phyloP scores from a whole-genome alignment of 2,329 filamentous ascomycete species.

The Alternaria novae-zelandiae region DNA sequence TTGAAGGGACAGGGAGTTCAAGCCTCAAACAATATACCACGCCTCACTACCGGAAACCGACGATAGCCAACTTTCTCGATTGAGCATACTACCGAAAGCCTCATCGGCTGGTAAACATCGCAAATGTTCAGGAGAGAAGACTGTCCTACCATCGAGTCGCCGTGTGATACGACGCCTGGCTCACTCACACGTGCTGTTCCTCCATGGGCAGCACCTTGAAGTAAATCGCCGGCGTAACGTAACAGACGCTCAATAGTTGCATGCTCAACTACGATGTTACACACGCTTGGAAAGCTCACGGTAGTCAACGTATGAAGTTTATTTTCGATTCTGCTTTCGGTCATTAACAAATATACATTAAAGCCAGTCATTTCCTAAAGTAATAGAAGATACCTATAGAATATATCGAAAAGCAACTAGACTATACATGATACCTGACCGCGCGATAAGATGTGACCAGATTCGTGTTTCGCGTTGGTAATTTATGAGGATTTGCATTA shows the following conservation, averaged over 20 bases:
- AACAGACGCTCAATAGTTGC: not conserved
- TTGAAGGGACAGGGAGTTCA: not conserved
- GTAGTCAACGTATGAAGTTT: not conserved
- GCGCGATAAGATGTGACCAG: not conserved
- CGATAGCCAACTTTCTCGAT: not conserved
- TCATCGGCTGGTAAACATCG: not conserved
- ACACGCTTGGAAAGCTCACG: not conserved
- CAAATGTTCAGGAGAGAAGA: not conserved
- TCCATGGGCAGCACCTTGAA: no score
- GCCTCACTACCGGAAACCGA: not conserved
- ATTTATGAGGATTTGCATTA: not conserved
- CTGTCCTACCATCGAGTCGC: not conserved
- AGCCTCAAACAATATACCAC: fast-evolving
- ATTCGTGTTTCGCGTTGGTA: not conserved
- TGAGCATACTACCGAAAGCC: not conserved
- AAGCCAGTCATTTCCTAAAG: not conserved
- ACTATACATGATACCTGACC: not conserved
- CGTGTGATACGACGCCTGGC: not conserved
- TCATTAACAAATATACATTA: not conserved
- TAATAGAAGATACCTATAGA: not conserved
- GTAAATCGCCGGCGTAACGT: not conserved
- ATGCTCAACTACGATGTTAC: not conserved
- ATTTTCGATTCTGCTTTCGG: not conserved
- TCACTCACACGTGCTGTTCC: not conserved
- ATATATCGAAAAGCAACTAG: not conserved